Base-by-base conservation (phyloP, 805 yeast genomes). In the Zygotorulaspora sp. region DNA sequence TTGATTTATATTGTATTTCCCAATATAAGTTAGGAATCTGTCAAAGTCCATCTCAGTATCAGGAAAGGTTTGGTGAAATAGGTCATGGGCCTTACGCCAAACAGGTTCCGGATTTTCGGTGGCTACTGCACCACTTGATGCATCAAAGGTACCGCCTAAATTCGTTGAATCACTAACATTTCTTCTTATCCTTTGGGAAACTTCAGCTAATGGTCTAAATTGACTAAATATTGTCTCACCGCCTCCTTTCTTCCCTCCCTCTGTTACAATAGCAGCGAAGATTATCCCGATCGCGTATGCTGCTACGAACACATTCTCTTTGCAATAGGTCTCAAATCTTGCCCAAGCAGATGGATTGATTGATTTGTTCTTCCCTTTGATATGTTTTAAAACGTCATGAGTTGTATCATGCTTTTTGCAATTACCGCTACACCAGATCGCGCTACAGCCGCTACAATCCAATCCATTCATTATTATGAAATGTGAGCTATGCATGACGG, bases 1-100 rank as follows among this genome's bases (percentile, higher is more conserved):
- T 50, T 83, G 82, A 61, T 85, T 85, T 49, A 85, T 74, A 59
- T 83, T 82, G 54, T 78, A 82, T 42, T 79, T 74, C 2, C 95
- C 95, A 49, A 85, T 60, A 61, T 76, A 75, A 40, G 59, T 63
- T 57, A 83, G 57, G 52, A 69, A 86, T 42, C 74, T 78, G 22
- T 77, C 75, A 47, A 72, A 76, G 11, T 69, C 52, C 30, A 69
- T 53, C 32, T 31, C 64, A n/a, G 41, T 46, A 14, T 44, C 29
- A 13, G 66, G 64, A 48, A 83, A 78, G 2, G 77, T 74, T 1
- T 62, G 55, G 20, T 63, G 56, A 41, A 85, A 75, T 30, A 71
- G 54, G 4, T 63, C 63, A 51, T 64, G 75, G 0, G 84, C 87
- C 32, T 71, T 66, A 31, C 64, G 56, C 88, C 90, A 82, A 40